A percentile compares a stretch with the other conserved stretches of the same genome.
Conservation (phyloP, 352 stramenopile species). For the Phytophthora nicotianae region DNA sequence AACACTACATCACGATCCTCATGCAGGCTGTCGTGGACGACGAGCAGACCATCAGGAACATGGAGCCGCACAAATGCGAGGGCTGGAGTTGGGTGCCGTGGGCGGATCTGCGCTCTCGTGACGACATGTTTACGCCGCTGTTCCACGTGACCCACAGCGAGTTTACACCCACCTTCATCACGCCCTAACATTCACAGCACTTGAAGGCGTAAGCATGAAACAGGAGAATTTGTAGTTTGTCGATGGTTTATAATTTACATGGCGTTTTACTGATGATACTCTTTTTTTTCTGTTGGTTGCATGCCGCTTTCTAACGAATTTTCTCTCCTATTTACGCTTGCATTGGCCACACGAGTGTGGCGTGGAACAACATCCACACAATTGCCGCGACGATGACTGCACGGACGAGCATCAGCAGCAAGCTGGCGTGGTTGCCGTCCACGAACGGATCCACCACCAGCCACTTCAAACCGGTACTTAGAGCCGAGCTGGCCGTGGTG, state of each 20-base stretch:
- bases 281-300: constrained; percentile 25
- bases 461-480: constrained; percentile 36
- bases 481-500: neutral
- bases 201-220: neutral
- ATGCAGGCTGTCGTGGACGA: constrained; percentile 69
- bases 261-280: constrained; percentile 33
- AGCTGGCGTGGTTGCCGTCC: constrained; percentile 25
- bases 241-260: constrained; percentile 42
- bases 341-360: constrained; percentile 27
- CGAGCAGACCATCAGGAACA: constrained; percentile 62
- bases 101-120: constrained; percentile 48
- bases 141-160: constrained; percentile 66
- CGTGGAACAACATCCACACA: constrained; percentile 45
- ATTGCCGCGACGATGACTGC: constrained; percentile 39
- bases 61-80: constrained; percentile 86
- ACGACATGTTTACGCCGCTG: constrained; percentile 81
- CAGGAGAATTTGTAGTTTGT: constrained; percentile 1
- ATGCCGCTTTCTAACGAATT: constrained; percentile 27
- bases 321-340: constrained; percentile 24
- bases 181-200: neutral
- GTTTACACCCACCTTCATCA: constrained; percentile 52
- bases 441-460: constrained; percentile 36
- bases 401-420: constrained; percentile 48
- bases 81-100: constrained; percentile 75
- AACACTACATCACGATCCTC: constrained; percentile 89